Conservation (phyloP, 371 early-diverging fungal species). For the Mucor plumbeus region DNA sequence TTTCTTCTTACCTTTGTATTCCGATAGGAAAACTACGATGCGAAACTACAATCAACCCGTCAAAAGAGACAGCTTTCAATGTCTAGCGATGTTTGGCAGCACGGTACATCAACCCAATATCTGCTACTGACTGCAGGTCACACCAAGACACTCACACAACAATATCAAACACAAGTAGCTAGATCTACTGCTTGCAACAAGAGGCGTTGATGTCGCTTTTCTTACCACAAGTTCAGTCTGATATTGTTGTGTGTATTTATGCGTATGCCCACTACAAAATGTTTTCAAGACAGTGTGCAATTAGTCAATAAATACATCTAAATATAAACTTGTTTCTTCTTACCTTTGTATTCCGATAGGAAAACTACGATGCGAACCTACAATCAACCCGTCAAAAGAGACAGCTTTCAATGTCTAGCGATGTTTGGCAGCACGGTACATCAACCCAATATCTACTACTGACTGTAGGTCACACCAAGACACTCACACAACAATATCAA, state of each 20-base stretch:
- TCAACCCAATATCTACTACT: constrained; percentile 21
- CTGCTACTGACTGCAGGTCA: constrained; percentile 18
- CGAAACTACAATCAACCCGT: constrained; percentile 15
- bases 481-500: constrained; percentile 18
- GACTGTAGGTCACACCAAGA: constrained; percentile 14
- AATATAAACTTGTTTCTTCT: constrained; percentile 9
- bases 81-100: constrained; percentile 22
- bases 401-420: constrained; percentile 19
- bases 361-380: constrained; percentile 10
- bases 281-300: constrained; percentile 8
- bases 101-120: constrained; percentile 22
- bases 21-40: constrained; percentile 10
- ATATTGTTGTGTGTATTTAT: constrained; percentile 13
- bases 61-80: constrained; percentile 18
- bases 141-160: constrained; percentile 16
- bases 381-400: constrained; percentile 20
- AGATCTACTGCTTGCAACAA: constrained; percentile 24
- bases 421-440: constrained; percentile 23
- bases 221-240: constrained; percentile 23
- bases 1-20: constrained; percentile 9
- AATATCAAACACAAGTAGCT: constrained; percentile 21
- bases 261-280: constrained; percentile 10
- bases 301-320: constrained; percentile 11
- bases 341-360: constrained; percentile 8
- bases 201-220: constrained; percentile 23